phyloP scores from a whole-genome alignment of 805 yeast species.

The Suhomyces faveliae region DNA sequence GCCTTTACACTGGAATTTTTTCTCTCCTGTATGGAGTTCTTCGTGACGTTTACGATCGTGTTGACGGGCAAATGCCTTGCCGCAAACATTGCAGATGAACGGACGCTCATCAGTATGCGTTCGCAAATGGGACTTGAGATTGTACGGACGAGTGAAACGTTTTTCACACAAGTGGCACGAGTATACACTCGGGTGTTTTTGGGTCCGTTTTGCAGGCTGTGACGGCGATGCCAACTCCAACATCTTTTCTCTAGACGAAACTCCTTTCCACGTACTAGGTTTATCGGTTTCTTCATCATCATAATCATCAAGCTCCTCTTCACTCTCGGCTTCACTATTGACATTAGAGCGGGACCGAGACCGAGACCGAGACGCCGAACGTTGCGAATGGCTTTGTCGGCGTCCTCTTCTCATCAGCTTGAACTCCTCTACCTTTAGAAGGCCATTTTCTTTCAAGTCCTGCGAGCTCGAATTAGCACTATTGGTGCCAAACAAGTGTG shows the following conservation, averaged over 20 bases:
- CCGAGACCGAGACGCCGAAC: constrained; percentile 26
- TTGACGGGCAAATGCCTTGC: constrained; percentile 65
- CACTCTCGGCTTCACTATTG: constrained; percentile 3
- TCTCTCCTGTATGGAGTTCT: constrained; percentile 70
- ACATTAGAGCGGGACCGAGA: constrained; percentile 22
- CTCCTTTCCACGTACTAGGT: constrained; percentile 1
- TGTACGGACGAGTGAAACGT: constrained; percentile 88
- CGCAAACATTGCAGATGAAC: constrained; percentile 68
- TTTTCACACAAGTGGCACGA: constrained; percentile 84
- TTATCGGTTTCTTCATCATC: constrained; percentile 6
- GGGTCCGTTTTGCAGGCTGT: constrained; percentile 52
- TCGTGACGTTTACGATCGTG: constrained; percentile 47
- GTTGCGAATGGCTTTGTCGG: constrained; percentile 28
- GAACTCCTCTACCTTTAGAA: constrained; percentile 35
- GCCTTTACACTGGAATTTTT: constrained; percentile 72
- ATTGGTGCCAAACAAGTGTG: constrained; percentile 12
- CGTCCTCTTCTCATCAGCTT: constrained; percentile 43
- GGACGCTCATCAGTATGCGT: constrained; percentile 89
- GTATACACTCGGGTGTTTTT: constrained; percentile 70
- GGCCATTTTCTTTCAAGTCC: background rate
- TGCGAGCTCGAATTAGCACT: background rate
- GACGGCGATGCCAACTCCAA: constrained; percentile 63
- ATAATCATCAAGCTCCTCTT: constrained; percentile 9
- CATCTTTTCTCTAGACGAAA: constrained; percentile 53
- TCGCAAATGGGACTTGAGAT: constrained; percentile 83